phyloP scores from a whole-genome alignment of 176 grass and related monocot genomes.

The Stipa capillata region DNA sequence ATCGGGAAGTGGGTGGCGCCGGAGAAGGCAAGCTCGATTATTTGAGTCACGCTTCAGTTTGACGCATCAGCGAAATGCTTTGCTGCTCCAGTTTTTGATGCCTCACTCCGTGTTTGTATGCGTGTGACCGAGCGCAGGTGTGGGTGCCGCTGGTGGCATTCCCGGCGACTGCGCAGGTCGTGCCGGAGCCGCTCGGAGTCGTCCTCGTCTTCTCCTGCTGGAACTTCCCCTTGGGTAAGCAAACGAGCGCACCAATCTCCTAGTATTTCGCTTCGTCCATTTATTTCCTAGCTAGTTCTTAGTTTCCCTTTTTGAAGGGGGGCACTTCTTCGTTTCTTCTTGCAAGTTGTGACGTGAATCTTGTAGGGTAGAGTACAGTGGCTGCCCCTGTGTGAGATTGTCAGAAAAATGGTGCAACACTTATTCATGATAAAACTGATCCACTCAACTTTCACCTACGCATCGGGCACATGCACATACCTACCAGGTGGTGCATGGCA shows the following conservation, averaged over 20 bases:
- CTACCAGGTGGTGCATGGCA: too few species aligned
- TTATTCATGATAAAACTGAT: background rate
- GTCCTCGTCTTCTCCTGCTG: constrained; percentile 83
- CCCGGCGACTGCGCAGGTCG: constrained; percentile 54
- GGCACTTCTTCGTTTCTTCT: background rate
- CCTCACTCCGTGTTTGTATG: background rate
- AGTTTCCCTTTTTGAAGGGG: background rate
- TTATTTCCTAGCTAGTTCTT: background rate
- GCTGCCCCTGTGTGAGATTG: background rate
- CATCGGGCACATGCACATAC: background rate
- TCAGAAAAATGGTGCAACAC: background rate
- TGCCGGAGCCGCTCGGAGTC: constrained; percentile 82
- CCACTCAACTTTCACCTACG: background rate
- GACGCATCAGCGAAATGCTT: background rate
- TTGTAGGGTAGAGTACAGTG: background rate
- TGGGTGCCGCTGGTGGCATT: constrained; percentile 46
- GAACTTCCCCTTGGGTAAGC: constrained; percentile 76
- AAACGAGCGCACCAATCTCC: background rate
- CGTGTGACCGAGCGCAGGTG: constrained; percentile 22
- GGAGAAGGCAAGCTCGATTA: constrained; percentile 20
- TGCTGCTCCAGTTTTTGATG: background rate
- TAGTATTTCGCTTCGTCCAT: background rate
- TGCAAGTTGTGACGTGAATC: background rate
- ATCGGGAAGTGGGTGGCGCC: constrained; percentile 71
- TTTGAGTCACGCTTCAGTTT: background rate